phyloP scores from a whole-genome alignment of 2,329 filamentous ascomycete species.

The Nigrograna mackinnonii region DNA sequence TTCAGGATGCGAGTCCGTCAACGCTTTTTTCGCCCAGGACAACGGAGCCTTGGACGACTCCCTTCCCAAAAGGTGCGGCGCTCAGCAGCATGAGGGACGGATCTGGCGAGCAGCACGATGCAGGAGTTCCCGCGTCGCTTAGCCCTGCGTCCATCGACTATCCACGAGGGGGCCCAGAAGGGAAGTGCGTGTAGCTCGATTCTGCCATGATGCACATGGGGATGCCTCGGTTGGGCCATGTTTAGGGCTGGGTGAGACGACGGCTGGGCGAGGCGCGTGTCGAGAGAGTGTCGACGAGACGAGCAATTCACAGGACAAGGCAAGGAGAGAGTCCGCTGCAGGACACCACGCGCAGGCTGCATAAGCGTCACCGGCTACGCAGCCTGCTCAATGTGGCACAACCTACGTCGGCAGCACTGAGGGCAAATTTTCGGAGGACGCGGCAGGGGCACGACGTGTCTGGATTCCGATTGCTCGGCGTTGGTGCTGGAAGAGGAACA shows the following conservation, averaged over 20 bases:
- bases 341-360: too few species aligned
- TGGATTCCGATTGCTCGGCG: too few species aligned
- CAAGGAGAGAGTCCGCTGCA: too few species aligned
- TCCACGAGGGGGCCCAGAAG: neutral
- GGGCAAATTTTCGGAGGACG: constrained; percentile 3
- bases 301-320: too few species aligned
- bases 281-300: too few species aligned
- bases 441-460: too few species aligned
- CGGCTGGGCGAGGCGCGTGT: too few species aligned
- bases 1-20: constrained; percentile 2
- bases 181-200: too few species aligned
- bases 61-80: constrained; percentile 2
- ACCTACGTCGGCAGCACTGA: constrained; percentile 4
- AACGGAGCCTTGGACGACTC: constrained; percentile 5
- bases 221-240: neutral
- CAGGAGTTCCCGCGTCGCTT: constrained; percentile 17
- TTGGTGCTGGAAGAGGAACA: too few species aligned
- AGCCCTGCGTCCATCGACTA: constrained; percentile 15
- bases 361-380: constrained; percentile 12
- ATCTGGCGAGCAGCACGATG: constrained; percentile 9
- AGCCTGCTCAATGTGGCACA: constrained; percentile 7
- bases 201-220: too few species aligned
- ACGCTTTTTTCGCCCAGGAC: constrained; percentile 6
- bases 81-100: neutral
- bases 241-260: neutral